These are phyloP conservation scores for Meredithiella fracta DNA, from an alignment of 2,329 filamentous ascomycete genomes.

Conservation along the genomic window DNA sequence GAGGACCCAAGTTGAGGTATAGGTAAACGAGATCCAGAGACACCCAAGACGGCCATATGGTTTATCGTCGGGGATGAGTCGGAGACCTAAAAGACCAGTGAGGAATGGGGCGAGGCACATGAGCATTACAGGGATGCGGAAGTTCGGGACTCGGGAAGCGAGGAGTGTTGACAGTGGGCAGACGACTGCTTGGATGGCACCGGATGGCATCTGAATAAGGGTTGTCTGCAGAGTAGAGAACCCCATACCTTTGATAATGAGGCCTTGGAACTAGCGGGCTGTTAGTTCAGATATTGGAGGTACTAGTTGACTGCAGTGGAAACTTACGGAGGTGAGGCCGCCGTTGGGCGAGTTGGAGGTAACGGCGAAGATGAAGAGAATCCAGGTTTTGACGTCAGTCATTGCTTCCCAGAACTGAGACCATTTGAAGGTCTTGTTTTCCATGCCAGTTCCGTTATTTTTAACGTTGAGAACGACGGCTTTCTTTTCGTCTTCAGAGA, in stretches of 20 bases:
- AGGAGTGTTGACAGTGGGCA: conserved; percentile 14
- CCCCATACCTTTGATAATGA: conserved; percentile 11
- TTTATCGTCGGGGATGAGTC: conserved; percentile 13
- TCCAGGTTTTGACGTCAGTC: conserved; percentile 42
- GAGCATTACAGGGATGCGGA: conserved; percentile 15
- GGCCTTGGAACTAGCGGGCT: background rate
- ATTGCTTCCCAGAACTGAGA: conserved; percentile 37
- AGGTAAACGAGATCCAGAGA: conserved; percentile 19
- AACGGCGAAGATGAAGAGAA: conserved; percentile 37
- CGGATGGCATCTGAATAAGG: conserved; percentile 13
- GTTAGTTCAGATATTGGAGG: background rate
- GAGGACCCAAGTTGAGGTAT: conserved; percentile 18
- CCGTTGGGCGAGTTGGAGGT: conserved; percentile 45
- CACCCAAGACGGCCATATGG: conserved; percentile 17
- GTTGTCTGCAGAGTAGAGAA: conserved; percentile 4
- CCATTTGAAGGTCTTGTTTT: conserved; percentile 32
- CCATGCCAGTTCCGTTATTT: conserved; percentile 28
- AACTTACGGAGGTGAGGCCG: conserved; percentile 20
- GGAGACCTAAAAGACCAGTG: conserved; percentile 13
- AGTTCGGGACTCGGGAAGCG: conserved; percentile 13
- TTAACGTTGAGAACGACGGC: conserved; percentile 37
- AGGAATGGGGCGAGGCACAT: conserved; percentile 15
- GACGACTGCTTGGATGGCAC: conserved; percentile 10
- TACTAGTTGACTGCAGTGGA: background rate
- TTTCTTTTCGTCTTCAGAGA: conserved; percentile 22